phyloP scores from a whole-genome alignment of 371 early-diverging fungal species.

The Circinella umbellata region DNA sequence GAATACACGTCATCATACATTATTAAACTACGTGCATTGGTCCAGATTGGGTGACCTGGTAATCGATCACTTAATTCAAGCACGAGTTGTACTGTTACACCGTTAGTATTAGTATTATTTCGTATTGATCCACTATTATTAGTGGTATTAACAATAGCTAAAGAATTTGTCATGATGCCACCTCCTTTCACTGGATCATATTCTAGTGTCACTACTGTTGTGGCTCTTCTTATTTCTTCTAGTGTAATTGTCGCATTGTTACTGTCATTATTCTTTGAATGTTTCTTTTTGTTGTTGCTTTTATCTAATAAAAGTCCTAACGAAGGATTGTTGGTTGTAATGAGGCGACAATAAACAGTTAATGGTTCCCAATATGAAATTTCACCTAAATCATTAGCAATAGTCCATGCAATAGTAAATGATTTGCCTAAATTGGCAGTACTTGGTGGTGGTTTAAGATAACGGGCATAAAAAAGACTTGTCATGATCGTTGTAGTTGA shows the following conservation, averaged over 20 bases:
- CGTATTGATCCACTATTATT: neutral
- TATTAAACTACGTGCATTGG: slow-evolving; percentile 9
- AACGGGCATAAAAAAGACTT: slow-evolving; percentile 40
- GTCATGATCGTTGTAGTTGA: neutral
- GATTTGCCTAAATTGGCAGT: slow-evolving; percentile 28
- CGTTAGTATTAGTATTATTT: neutral
- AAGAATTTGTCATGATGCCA: slow-evolving; percentile 29
- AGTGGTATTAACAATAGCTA: slow-evolving; percentile 18
- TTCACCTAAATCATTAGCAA: slow-evolving; percentile 55
- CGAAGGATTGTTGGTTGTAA: neutral
- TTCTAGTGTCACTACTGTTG: slow-evolving; percentile 5
- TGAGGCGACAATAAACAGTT: slow-evolving; percentile 18
- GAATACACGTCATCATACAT: slow-evolving; percentile 12
- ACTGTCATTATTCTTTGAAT: neutral
- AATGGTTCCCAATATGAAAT: slow-evolving; percentile 32
- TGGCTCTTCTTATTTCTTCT: too few species aligned
- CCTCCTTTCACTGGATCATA: slow-evolving; percentile 44
- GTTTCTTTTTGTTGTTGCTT: neutral
- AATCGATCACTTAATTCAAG: slow-evolving; percentile 15
- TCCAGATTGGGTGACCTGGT: slow-evolving; percentile 28
- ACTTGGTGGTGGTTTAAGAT: slow-evolving; percentile 48
- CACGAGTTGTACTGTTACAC: slow-evolving; percentile 18
- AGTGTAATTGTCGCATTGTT: too few species aligned
- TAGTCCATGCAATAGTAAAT: slow-evolving; percentile 51
- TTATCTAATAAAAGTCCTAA: neutral